A percentile compares a stretch with the other conserved stretches of the same genome.
Evolutionary conservation across 805 yeast species (phyloP).

Genomic region (Sugiyamaella smithiae): DNA sequence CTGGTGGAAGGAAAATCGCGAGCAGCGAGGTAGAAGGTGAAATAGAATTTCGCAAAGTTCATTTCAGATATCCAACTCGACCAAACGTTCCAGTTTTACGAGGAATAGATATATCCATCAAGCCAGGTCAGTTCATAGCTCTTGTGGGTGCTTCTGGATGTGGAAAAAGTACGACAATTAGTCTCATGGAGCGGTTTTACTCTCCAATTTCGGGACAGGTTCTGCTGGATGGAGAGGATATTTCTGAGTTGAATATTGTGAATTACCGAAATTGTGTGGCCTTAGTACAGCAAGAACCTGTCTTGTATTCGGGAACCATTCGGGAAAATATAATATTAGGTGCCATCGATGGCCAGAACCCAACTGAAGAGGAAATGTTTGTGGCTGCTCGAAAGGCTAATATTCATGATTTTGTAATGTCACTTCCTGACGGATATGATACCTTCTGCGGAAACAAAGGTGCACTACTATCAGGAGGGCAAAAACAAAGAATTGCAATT

Average conservation of each 20-base stretch:
- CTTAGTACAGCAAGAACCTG: conserved; percentile 61
- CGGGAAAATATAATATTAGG: conserved; percentile 57
- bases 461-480: conserved; percentile 66
- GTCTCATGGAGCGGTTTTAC: conserved; percentile 49
- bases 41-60: conserved; percentile 53
- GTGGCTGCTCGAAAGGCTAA: conserved; percentile 52
- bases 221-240: conserved; percentile 49
- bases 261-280: conserved; percentile 52
- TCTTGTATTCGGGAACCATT: conserved; percentile 53
- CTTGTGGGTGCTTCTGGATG: conserved; percentile 67
- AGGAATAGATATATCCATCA: conserved; percentile 47
- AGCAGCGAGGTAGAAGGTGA: conserved; percentile 43
- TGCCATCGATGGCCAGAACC: conserved; percentile 32
- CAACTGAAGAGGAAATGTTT: conserved; percentile 44
- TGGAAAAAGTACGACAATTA: conserved; percentile 58
- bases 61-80: conserved; percentile 66
- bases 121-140: conserved; percentile 53
- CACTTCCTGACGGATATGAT: conserved; percentile 59
- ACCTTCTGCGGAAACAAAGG: conserved; percentile 57
- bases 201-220: conserved; percentile 49
- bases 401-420: conserved; percentile 52
- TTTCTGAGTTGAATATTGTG: conserved; percentile 47
- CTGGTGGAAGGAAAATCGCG: conserved; percentile 30
- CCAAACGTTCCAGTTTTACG: conserved; percentile 49
- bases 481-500: conserved; percentile 71